Conservation (phyloP, 495 filamentous ascomycete species). For the Parathielavia hyrcaniae region DNA sequence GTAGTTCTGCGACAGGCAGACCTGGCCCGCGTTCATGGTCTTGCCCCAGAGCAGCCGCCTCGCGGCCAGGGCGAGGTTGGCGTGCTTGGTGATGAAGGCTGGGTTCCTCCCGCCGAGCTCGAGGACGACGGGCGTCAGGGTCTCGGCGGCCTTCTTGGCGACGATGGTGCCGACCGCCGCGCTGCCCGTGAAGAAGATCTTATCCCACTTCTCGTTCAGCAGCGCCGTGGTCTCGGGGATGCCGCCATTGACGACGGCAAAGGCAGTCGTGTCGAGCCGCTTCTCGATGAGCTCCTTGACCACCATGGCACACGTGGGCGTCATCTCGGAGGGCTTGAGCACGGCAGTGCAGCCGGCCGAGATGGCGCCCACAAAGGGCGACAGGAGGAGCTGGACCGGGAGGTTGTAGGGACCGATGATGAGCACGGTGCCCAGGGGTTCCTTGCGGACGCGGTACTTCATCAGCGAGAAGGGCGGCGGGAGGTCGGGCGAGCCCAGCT, state of each 20-base stretch:
- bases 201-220: constrained; percentile 87
- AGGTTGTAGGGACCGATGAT: constrained; percentile 94
- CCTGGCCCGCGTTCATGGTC: constrained; percentile 73
- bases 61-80: constrained; percentile 75
- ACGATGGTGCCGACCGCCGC: constrained; percentile 75
- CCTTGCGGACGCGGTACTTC: constrained; percentile 75
- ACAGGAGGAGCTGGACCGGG: constrained; percentile 71
- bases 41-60: constrained; percentile 84
- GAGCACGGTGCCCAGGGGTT: constrained; percentile 75
- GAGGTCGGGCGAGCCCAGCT: constrained; percentile 55
- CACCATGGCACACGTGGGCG: constrained; percentile 67
- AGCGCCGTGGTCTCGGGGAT: constrained; percentile 74
- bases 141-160: constrained; percentile 84
- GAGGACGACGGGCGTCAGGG: constrained; percentile 78
- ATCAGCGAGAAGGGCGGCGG: constrained; percentile 57
- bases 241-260: constrained; percentile 71
- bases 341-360: constrained; percentile 83
- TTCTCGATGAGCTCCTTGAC: constrained; percentile 69
- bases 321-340: constrained; percentile 81
- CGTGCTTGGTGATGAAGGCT: constrained; percentile 76
- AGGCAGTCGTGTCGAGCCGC: constrained; percentile 70
- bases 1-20: constrained; percentile 88
- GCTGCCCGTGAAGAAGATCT: constrained; percentile 93
- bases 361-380: constrained; percentile 82
- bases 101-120: constrained; percentile 92